Conservation (phyloP, 2,329 filamentous ascomycete genomes). For the Dactylella cylindrospora region DNA sequence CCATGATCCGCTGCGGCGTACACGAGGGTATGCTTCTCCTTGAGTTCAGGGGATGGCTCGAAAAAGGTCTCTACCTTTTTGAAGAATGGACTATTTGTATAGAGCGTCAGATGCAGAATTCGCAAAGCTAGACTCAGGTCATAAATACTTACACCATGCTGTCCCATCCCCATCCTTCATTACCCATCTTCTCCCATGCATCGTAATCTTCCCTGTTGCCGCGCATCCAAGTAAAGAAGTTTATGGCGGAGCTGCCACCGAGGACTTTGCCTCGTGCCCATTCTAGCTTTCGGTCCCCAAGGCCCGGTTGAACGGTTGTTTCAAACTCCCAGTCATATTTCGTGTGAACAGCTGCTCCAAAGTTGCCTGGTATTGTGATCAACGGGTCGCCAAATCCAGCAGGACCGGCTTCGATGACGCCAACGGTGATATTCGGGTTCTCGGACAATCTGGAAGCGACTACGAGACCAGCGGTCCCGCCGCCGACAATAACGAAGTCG, state of each 20-base stretch:
- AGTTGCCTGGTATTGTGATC: constrained; percentile 29
- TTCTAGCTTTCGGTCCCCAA: constrained; percentile 26
- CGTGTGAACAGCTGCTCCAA: constrained; percentile 30
- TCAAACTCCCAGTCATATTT: constrained; percentile 41
- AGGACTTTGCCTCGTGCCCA: constrained; percentile 47
- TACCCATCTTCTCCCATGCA: constrained; percentile 62
- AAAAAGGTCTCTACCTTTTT: constrained; percentile 40
- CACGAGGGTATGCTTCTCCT: constrained; percentile 22
- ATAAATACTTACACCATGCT: constrained; percentile 50
- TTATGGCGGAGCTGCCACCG: constrained; percentile 51
- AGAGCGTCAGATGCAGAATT: neutral
- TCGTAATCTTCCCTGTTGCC: constrained; percentile 58
- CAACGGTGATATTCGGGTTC: constrained; percentile 18
- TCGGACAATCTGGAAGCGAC: constrained; percentile 55
- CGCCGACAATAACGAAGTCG: constrained; percentile 58
- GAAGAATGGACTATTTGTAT: constrained; percentile 44
- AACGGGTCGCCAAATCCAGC: constrained; percentile 19
- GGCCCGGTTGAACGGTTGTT: constrained; percentile 16
- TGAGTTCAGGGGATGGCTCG: constrained; percentile 10
- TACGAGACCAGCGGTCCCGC: constrained; percentile 58
- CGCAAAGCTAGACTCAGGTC: neutral
- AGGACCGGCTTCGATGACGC: constrained; percentile 34
- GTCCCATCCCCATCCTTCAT: constrained; percentile 62
- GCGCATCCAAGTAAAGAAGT: constrained; percentile 52
- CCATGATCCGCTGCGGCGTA: constrained; percentile 31